Evolutionary conservation across 768 basidiomycete genomes (phyloP).

Genomic region (Amanita rubescens): DNA sequence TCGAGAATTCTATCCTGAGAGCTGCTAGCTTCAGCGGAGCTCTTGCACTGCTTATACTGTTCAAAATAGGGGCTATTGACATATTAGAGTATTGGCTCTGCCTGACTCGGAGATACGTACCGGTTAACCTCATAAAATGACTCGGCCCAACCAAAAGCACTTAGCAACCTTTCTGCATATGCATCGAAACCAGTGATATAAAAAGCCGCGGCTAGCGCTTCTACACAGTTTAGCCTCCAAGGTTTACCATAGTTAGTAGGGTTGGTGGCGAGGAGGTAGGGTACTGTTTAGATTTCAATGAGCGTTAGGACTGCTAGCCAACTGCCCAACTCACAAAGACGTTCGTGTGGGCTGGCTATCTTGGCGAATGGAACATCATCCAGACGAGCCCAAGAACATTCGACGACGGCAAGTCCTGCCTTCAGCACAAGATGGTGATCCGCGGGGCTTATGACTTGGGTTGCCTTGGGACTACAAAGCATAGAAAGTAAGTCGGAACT

Average conservation of each 20-base stretch:
- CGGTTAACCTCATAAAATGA: slow-evolving; percentile 84
- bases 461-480: slow-evolving; percentile 70
- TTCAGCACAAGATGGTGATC: slow-evolving; percentile 74
- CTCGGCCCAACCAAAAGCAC: slow-evolving; percentile 86
- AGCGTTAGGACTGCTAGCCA: not conserved
- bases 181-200: slow-evolving; percentile 84
- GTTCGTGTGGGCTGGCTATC: slow-evolving; percentile 89
- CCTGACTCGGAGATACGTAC: slow-evolving; percentile 25
- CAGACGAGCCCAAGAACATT: slow-evolving; percentile 95
- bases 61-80: slow-evolving; percentile 53
- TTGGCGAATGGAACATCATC: slow-evolving; percentile 94
- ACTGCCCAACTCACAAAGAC: slow-evolving; percentile 54
- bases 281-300: slow-evolving; percentile 49
- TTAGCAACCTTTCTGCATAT: slow-evolving; percentile 72
- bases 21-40: slow-evolving; percentile 46
- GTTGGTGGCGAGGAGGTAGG: slow-evolving; percentile 91
- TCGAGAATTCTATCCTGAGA: slow-evolving; percentile 65
- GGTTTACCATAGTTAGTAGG: slow-evolving; percentile 98
- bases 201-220: slow-evolving; percentile 91
- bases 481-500: not conserved
- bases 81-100: not conserved
- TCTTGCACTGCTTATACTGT: slow-evolving; percentile 66
- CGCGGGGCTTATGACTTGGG: slow-evolving; percentile 66
- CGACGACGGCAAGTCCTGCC: slow-evolving; percentile 89
- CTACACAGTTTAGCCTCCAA: slow-evolving; percentile 92